Evolutionary conservation across 345 rosid genomes (phyloP), one percentile per base, ranked within the genome.

Genomic region (Hypericum perforatum): DNA sequence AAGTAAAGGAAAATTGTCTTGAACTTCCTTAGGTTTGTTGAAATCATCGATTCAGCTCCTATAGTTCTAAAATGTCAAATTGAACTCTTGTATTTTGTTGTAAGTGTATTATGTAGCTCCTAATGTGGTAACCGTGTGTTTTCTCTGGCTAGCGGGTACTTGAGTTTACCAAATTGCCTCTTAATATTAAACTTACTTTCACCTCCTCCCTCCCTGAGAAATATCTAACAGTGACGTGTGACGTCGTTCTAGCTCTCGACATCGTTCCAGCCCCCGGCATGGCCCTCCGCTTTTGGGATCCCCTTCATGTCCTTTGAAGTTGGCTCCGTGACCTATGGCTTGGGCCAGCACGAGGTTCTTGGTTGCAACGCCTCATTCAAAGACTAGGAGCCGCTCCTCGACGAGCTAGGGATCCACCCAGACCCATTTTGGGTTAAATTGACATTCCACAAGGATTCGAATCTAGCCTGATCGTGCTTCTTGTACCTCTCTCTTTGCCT

Each of bases 371-470:
- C n/a, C 0, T 52, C 80, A 44, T 92, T 83, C 64, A 94, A 85
- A 15, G 95, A 83, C 38, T 96, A 92, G 57, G 94, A 88, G 60
- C 95, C 98, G 10, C 69, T 92, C 16, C 95, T 88, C 41, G 98
- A 85, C 70, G 98, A 92, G 66, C 94, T 88, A 51, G 98, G 97
- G 8, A 88, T 92, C 73, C 97, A 88, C 61, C 98, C 95, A 5
- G 94, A 88, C 51, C 95, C 94, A 0, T 77, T 92, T 54, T 78
- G 89, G 56, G 81, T 82, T 44, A 80, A 85, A 39, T 77, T 82
- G 37, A 41, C 61, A 1, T 82, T 82, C 36, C 94, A 92, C 69
- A 62, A 62, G 63, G 97, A 89, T 44, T 82, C 95, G 44, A 95
- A 89, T 73, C 81, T 92, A 3, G 85, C 97, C 0, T 94, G 98